phyloP scores from a whole-genome alignment of 129 eudicot species.

The Escallonia herrerae region DNA sequence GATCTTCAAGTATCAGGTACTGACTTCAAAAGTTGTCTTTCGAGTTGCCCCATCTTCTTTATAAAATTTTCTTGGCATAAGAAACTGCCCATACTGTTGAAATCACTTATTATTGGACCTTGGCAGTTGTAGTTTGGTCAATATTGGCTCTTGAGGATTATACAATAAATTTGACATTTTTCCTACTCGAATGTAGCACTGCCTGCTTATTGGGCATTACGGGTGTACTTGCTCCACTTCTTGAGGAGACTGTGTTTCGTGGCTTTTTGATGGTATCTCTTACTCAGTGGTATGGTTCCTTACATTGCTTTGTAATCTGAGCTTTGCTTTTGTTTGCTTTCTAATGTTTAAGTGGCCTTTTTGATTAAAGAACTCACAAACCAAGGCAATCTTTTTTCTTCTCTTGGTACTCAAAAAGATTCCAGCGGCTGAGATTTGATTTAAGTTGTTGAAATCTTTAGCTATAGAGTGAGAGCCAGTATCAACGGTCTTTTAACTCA shows the following conservation, averaged over 20 bases:
- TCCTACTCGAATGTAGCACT: conserved; percentile 47
- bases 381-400: neutral
- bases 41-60: neutral
- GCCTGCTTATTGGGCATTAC: conserved; percentile 76
- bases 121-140: neutral
- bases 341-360: neutral
- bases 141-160: neutral
- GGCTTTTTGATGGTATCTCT: conserved; percentile 95
- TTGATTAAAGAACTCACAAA: neutral
- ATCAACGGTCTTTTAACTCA: too few species aligned
- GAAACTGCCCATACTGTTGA: neutral
- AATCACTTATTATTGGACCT: neutral
- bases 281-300: conserved; percentile 67
- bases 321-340: conserved; percentile 2
- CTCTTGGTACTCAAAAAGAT: neutral
- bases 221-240: conserved; percentile 93
- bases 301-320: neutral
- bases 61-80: neutral
- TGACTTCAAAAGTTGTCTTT: neutral
- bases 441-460: too few species aligned
- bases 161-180: conserved; percentile 6
- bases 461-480: too few species aligned
- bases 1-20: conserved; percentile 87
- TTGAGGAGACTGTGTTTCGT: conserved; percentile 97
- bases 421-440: too few species aligned